phyloP scores from a whole-genome alignment of 2,329 filamentous ascomycete species.

The Pezicula carpinea region DNA sequence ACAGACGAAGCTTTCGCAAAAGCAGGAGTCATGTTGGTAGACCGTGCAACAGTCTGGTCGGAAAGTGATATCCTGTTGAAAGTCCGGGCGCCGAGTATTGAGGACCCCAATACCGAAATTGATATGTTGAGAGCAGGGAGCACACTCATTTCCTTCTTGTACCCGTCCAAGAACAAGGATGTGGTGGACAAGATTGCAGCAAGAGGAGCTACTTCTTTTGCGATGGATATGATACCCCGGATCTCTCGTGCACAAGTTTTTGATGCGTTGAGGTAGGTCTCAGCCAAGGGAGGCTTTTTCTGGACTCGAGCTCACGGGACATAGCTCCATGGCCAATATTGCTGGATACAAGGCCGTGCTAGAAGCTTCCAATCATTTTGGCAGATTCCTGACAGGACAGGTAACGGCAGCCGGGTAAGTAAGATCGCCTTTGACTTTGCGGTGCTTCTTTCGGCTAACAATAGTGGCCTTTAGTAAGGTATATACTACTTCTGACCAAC shows the following conservation, averaged over 20 bases:
- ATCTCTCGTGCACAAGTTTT: constrained; percentile 87
- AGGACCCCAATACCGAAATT: constrained; percentile 58
- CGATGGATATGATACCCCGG: constrained; percentile 89
- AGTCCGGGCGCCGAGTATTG: constrained; percentile 66
- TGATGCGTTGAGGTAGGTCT: constrained; percentile 59
- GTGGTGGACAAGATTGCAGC: constrained; percentile 69
- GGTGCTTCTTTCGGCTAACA: not conserved
- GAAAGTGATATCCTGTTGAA: constrained; percentile 78
- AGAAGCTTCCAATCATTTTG: constrained; percentile 85
- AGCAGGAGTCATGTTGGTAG: constrained; percentile 74
- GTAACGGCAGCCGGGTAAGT: constrained; percentile 75
- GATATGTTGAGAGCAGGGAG: constrained; percentile 62
- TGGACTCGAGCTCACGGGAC: constrained; percentile 4
- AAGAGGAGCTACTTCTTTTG: constrained; percentile 71
- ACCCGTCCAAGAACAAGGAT: constrained; percentile 74
- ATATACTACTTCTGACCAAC: not conserved
- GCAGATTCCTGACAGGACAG: constrained; percentile 82
- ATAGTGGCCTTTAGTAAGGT: not conserved
- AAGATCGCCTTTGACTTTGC: not conserved
- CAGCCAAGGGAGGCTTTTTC: not conserved
- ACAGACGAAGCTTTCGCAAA: constrained; percentile 71
- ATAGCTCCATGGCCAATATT: constrained; percentile 89
- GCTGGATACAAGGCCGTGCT: constrained; percentile 89
- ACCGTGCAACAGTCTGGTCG: constrained; percentile 65
- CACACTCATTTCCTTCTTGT: constrained; percentile 77